Base-by-base conservation (phyloP, 2,329 filamentous ascomycete genomes). In the Blumeria graminis region DNA sequence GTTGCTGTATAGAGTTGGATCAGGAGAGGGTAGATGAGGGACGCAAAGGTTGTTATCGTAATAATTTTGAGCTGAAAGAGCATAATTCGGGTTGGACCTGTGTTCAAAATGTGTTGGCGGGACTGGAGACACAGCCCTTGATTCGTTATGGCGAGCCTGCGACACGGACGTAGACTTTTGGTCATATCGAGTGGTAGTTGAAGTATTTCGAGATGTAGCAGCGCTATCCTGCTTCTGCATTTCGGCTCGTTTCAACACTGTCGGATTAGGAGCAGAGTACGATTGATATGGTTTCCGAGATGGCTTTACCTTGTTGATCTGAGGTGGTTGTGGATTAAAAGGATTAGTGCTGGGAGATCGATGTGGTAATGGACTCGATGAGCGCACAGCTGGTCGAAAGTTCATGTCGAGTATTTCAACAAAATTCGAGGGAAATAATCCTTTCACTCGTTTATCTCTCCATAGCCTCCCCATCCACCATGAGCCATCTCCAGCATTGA, bases 401-500 rank as follows among this genome's bases (percentile, higher is more conserved):
- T 81, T 78, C 58, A 92, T 80, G 56, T 86, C 84, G 35, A 98
- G 76, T 6, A 98, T 77, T 67, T 93, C 80, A 66, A 98, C 92
- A 66, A 98, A 98, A 71, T 98, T 98, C 65, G 89, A 95, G 0
- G 92, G 92, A 65, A 98, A 98, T 18, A 92, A 74, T 56, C 92
- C 92, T 64, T 95, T 82, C 65, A 90, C 88, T 65, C 89, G 81
- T 68, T 85, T 83, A 70, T 98, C 92, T 63, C 92, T 80, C 66
- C 82, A 86, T 66, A 98, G 71, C 60, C 90, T 80, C 52, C 92
- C 92, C 71, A 89, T 94, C 92, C 92, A 98, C 92, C 92, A 98
- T 51, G 86, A 89, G 55, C 92, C 92, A 71, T 98, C 92, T 60
- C 92, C 92, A 18, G 92, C 92, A 68, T 98, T 98, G 56, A 98